Conservation (phyloP, 192 early-diverging fungal genomes). For the Borealophlyctis nickersoniae region DNA sequence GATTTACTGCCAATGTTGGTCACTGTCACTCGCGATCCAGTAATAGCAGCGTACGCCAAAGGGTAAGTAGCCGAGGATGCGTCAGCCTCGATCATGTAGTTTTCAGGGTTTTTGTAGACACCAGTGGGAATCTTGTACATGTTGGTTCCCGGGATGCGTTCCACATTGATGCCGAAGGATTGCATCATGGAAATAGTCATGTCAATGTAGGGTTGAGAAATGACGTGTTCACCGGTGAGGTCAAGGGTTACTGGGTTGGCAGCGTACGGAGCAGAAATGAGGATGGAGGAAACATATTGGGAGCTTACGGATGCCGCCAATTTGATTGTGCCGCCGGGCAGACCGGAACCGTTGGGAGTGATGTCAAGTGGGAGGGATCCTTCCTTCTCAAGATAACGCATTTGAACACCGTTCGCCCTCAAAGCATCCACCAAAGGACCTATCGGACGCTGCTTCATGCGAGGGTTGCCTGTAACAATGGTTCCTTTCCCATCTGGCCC, state of each 20-base stretch:
- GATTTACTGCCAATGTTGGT: conserved; percentile 90
- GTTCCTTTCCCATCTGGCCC: conserved; percentile 1
- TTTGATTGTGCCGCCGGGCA: conserved; percentile 83
- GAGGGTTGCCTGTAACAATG: conserved; percentile 88
- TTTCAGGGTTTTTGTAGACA: conserved; percentile 75
- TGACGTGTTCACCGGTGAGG: conserved; percentile 87
- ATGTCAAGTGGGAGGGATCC: conserved; percentile 88
- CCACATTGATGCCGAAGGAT: conserved; percentile 82
- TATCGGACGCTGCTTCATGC: conserved; percentile 97
- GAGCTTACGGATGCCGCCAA: conserved; percentile 92
- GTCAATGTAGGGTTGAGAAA: conserved; percentile 98
- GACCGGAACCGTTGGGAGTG: conserved; percentile 61
- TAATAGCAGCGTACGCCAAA: conserved; percentile 93
- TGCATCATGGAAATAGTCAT: conserved; percentile 99
- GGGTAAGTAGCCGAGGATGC: conserved; percentile 97
- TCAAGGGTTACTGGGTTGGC: conserved; percentile 71
- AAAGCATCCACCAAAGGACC: conserved; percentile 86
- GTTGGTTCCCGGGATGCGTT: conserved; percentile 62
- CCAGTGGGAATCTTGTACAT: conserved; percentile 79
- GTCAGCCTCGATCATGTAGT: conserved; percentile 92
- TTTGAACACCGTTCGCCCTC: conserved; percentile 69
- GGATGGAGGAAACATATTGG: conserved; percentile 96
- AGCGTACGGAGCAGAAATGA: conserved; percentile 94
- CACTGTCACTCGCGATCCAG: conserved; percentile 81
- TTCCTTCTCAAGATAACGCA: conserved; percentile 73